Base-by-base conservation (phyloP, 164 flowering plant species). In the Akebia trifoliata region DNA sequence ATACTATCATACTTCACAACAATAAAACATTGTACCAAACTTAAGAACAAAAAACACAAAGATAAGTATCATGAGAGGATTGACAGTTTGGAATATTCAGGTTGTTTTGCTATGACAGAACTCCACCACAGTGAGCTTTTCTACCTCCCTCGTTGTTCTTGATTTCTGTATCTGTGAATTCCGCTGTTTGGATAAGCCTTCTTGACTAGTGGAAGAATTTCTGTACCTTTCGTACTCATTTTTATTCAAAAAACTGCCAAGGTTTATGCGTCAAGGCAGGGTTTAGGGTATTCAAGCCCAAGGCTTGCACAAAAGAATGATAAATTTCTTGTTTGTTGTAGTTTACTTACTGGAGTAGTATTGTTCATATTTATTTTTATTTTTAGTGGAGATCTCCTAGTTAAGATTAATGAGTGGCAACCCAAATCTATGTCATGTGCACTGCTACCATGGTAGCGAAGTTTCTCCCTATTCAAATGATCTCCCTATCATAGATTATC, bases 41-140 rank as follows among this genome's bases (percentile, higher is more conserved):
- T 71, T 93, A 65, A 97, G 99, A 60, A 93, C 7, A 79, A 90
- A 54, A 93, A 83, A 62, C 97, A 90, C 57, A 75, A 59, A 70
- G 97, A 86, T 22, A 87, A 93, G 70, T 93, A 81, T 71, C 84
- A 60, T 57, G 86, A 86, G 25, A 84, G 79, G 34, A 93, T 90
- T 69, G 97, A 87, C 75, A 85, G 69, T 69, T 28, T 90, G 73
- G 96, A 90, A 22, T 87, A 84, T 61, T 69, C 83, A 7, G 99
- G 99, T 32, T 93, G 99, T 76, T 93, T 93, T 79, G 99, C 99
- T 4, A 93, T 93, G 99, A 93, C 99, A 39, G 99, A 93, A 68
- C 90, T 93, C 17, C 97, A 90, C 72, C 99, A 93, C 57, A 96
- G 97, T 90, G 67, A 69, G 68, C 24, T 48, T 50, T 48, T 42